Conservation (phyloP, 768 basidiomycete genomes). For the Tricholoma bakamatsutake region DNA sequence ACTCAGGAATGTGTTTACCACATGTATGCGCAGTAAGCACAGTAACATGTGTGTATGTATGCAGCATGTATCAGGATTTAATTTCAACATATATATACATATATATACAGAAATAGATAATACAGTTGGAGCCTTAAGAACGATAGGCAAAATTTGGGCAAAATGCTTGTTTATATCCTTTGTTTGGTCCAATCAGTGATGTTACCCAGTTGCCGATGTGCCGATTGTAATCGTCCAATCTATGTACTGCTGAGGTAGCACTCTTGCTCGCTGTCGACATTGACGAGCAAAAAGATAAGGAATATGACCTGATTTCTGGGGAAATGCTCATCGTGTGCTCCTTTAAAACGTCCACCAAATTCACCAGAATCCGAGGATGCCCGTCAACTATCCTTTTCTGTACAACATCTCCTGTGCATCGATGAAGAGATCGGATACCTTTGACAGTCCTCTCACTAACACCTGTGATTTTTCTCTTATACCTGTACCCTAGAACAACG, state of each 20-base stretch:
- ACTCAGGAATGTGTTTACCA: too few species aligned
- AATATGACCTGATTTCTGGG: too few species aligned
- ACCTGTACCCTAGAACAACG: neutral
- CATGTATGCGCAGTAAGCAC: too few species aligned
- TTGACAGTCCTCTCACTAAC: neutral
- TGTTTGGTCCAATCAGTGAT: neutral
- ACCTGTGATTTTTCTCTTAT: neutral
- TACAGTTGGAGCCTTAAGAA: too few species aligned
- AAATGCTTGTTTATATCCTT: neutral
- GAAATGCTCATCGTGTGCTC: too few species aligned
- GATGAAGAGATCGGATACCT: neutral
- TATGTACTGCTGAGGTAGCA: too few species aligned
- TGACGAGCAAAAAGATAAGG: neutral
- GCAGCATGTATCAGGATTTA: too few species aligned
- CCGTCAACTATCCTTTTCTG: neutral
- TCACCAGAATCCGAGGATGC: neutral
- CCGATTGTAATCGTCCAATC: neutral
- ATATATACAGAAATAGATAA: too few species aligned
- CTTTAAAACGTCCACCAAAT: too few species aligned
- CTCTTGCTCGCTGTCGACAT: neutral
- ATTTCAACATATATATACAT: too few species aligned
- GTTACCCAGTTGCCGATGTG: neutral
- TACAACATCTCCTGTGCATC: neutral
- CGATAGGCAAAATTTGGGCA: too few species aligned
- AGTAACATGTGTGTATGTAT: too few species aligned